Percentiles rank a stretch among this genome's conserved stretches.
phyloP scores from a whole-genome alignment of 2,329 filamentous ascomycete genomes.

The Stagonosporopsis vannaccii region DNA sequence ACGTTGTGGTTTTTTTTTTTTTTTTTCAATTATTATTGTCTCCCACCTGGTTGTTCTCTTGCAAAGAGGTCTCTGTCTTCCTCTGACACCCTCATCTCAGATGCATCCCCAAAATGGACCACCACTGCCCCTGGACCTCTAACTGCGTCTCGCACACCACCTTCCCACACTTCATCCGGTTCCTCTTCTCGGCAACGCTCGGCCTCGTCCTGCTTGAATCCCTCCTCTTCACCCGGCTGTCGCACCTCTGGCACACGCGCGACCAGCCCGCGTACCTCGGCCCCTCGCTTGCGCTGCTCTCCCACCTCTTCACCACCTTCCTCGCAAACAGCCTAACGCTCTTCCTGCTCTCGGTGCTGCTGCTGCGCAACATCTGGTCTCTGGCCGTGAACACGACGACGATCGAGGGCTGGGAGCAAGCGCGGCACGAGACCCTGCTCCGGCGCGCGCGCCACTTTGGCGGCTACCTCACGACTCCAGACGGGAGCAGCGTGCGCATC shows the following conservation, averaged over 20 bases:
- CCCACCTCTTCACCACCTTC: conserved; percentile 66
- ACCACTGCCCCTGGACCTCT: conserved; percentile 84
- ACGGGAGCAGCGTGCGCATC: conserved; percentile 63
- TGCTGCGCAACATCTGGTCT: conserved; percentile 64
- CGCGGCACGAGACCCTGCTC: conserved; percentile 56
- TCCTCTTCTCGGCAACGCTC: conserved; percentile 72
- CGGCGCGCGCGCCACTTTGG: conserved; percentile 59
- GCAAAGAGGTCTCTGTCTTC: not conserved
- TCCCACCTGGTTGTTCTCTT: not conserved
- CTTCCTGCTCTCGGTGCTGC: conserved; percentile 69
- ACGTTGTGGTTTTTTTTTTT: not conserved
- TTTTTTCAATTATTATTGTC: not conserved
- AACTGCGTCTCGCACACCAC: conserved; percentile 86
- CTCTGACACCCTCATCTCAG: conserved; percentile 43
- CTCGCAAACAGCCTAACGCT: conserved; percentile 66
- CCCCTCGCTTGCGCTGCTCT: conserved; percentile 66
- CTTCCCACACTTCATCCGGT: conserved; percentile 83
- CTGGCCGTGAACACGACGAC: conserved; percentile 76
- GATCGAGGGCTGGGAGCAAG: conserved; percentile 78
- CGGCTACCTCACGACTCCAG: conserved; percentile 63
- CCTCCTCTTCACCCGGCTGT: conserved; percentile 67
- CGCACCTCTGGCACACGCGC: conserved; percentile 69
- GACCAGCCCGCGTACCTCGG: conserved; percentile 74
- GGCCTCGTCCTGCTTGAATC: conserved; percentile 68
- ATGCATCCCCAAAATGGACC: conserved; percentile 83